These are phyloP conservation scores for Zymoseptoria tritici DNA, from an alignment of 2,329 filamentous ascomycete genomes.

Conservation along the genomic window DNA sequence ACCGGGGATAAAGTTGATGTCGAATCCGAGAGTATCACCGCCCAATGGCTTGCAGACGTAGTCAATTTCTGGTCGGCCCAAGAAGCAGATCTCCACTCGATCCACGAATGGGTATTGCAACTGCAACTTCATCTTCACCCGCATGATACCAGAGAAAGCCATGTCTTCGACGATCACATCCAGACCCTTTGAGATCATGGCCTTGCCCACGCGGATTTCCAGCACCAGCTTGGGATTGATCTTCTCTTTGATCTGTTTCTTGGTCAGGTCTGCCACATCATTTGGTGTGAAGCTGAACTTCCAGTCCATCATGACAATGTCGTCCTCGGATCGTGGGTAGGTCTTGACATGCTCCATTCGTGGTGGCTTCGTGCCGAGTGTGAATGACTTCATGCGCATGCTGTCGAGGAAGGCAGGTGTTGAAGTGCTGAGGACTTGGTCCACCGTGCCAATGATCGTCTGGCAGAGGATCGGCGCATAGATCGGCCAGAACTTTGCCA, in stretches of 20 bases:
- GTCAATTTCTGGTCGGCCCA: conserved; percentile 82
- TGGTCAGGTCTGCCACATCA: conserved; percentile 84
- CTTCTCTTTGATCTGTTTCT: conserved; percentile 85
- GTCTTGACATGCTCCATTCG: conserved; percentile 97
- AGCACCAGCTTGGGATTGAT: conserved; percentile 95
- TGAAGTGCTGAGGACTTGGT: conserved; percentile 87
- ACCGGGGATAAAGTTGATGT: conserved; percentile 98
- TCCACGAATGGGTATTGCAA: conserved; percentile 94
- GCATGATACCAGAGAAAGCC: conserved; percentile 91
- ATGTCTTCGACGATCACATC: conserved; percentile 98
- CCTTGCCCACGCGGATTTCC: conserved; percentile 90
- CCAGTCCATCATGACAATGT: conserved; percentile 98
- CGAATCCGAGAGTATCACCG: conserved; percentile 90
- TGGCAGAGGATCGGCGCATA: conserved; percentile 90
- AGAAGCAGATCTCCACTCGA: conserved; percentile 87
- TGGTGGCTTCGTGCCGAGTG: conserved; percentile 88
- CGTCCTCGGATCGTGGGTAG: conserved; percentile 90
- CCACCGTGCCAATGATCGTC: conserved; percentile 86
- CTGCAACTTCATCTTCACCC: conserved; percentile 94
- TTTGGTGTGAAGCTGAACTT: conserved; percentile 99
- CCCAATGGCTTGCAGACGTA: conserved; percentile 97
- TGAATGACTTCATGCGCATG: conserved; percentile 86
- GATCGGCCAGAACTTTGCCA: conserved; percentile 99
- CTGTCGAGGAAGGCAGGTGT: conserved; percentile 92
- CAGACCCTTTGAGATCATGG: conserved; percentile 91